phyloP scores from a whole-genome alignment of 176 grass and related monocot genomes.

The sorghum (Sorghum bicolor) region DNA sequence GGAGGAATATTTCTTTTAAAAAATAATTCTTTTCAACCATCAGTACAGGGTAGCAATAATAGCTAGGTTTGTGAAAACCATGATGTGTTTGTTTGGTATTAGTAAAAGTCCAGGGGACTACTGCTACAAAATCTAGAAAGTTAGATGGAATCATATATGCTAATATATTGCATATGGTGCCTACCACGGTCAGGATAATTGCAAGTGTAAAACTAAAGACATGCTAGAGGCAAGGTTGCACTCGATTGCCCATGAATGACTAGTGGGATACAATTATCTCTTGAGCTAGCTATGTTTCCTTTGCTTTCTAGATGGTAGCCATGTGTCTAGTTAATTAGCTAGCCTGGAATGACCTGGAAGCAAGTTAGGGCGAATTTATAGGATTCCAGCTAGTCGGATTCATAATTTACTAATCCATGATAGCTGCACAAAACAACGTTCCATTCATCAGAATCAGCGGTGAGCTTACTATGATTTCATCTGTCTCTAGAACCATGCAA shows the following conservation, averaged over 20 bases:
- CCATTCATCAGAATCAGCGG: background rate
- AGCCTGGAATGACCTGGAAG: background rate
- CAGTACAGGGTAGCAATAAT: background rate
- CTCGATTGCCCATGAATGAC: background rate
- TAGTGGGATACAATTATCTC: conserved; percentile 26
- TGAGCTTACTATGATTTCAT: background rate
- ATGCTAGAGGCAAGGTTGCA: background rate
- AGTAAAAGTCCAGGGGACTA: background rate
- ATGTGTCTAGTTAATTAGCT: background rate
- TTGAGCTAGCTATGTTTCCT: background rate
- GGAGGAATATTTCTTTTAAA: conserved; percentile 20
- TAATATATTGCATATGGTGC: background rate
- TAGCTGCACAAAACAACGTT: background rate
- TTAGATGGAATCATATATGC: background rate
- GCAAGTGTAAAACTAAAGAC: background rate
- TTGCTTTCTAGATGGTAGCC: conserved; percentile 21
- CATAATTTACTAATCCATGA: background rate
- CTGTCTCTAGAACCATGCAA: background rate
- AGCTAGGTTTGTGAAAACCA: background rate
- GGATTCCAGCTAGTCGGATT: background rate
- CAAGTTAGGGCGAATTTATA: background rate
- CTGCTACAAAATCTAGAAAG: background rate
- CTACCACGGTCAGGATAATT: background rate
- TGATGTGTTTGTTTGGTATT: background rate
- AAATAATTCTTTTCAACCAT: conserved; percentile 7